phyloP scores from a whole-genome alignment of 305 asterid genomes.

The Fraxinus platypoda region DNA sequence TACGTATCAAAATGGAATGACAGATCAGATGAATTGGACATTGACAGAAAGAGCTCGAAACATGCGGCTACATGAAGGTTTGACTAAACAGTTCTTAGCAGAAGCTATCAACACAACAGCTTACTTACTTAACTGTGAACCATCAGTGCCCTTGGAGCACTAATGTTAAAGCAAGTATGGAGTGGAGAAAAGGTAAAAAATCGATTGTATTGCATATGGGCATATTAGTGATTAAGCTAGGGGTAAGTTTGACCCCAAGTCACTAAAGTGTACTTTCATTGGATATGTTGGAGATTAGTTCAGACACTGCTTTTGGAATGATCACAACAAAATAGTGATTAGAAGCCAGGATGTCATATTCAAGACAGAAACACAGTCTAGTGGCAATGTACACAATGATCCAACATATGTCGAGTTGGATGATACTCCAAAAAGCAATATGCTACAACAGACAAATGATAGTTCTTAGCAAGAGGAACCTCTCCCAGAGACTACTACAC shows the following conservation, averaged over 20 bases:
- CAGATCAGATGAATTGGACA: not conserved
- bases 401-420: not conserved
- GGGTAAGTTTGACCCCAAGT: not conserved
- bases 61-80: not conserved
- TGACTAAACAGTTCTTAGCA: not conserved
- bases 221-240: not conserved
- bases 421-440: not conserved
- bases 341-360: not conserved
- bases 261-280: not conserved
- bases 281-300: not conserved
- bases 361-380: not conserved
- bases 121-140: not conserved
- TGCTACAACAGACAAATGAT: not conserved
- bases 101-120: not conserved
- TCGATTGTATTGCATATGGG: not conserved
- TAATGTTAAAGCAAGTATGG: not conserved
- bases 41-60: not conserved
- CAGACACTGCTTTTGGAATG: not conserved
- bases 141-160: not conserved
- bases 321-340: not conserved
- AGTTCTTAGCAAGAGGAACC: not conserved
- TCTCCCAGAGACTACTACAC: not conserved
- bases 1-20: not conserved
- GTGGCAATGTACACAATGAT: not conserved
- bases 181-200: not conserved